Base-by-base conservation (phyloP, 192 early-diverging fungal species). In the Coemansia sp. region DNA sequence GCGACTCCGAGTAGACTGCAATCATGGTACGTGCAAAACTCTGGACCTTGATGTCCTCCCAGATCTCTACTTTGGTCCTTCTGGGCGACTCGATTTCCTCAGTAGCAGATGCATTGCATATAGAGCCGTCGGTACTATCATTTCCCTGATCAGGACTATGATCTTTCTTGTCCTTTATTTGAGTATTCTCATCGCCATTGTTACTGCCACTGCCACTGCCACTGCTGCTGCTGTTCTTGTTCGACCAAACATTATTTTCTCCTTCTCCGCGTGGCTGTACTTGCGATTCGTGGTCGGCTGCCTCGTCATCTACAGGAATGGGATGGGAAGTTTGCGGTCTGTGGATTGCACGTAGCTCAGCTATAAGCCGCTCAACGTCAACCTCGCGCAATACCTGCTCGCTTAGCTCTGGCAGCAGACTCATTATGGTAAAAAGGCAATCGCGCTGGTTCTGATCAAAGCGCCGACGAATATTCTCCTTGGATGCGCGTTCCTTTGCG, bases 361-460 rank as follows among this genome's bases (percentile, higher is more conserved):
- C 67, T 53, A 84, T 84, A 56, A 84, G 68, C 50, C 66, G 64
- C 61, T 98, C 95, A 1, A 97, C 93, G 47, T 95, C 89, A 5
- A 93, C 86, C 50, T 88, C 86, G 19, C 87, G 85, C 57, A 92
- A 83, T 0, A 98, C 79, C 43, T 93, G 87, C 52, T 94, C 92
- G 59, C 86, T 86, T 42, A 97, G 75, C 26, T 90, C 89, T 0
- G 95, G 93, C 49, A 97, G 74, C 42, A 96, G 85, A 40, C 91
- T 88, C 65, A 90, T 75, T n/a, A 96, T 90, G 6, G 91, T 91
- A 62, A 93, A 94, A 19, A 87, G 76, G 75, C 94, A 95, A 83
- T 99, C 97, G 56, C 90, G 87, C 70, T 94, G 93, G 79, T 96
- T 96, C 85, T 96, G 93, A 67, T 96, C 92, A 75, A 97, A 98